Evolutionary conservation across 495 filamentous ascomycete genomes (phyloP), one percentile per base, ranked within the genome.

Genomic region (Aspergillus affinis): DNA sequence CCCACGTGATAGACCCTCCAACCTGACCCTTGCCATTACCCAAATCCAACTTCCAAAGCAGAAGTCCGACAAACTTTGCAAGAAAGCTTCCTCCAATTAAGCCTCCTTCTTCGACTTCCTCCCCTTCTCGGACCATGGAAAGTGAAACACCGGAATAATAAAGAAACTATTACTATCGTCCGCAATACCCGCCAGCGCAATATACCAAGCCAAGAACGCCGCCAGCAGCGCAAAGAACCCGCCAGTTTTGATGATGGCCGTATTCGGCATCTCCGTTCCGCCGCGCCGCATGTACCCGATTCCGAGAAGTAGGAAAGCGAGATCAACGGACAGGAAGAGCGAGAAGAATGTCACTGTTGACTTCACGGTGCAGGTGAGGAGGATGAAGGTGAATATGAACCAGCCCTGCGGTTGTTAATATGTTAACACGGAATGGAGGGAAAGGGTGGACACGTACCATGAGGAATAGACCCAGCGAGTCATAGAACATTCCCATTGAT

Each of bases 321-420:
- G 61, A 71, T 95, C 93, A 47, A 96, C 88, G 32, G 83, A 82
- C 75, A 96, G 85, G 82, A 97, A 96, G 21, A 97, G 86, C 46
- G 83, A 66, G 83, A 92, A 96, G 86, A 97, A 97, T 61, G 90
- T 90, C 59, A 96, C 83, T 57, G 91, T 96, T 2, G 92, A 96
- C 61, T 90, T 88, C 48, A 96, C 78, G 4, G 93, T 96, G 82
- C 87, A 91, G 59, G 94, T 61, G 29, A 92, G 78, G 30, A 95
- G 77, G 27, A 97, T 71, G 64, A 82, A 83, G 57, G 93, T 97
- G 82, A 96, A 97, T 75, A 77, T 93, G 78, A 95, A 95, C 93
- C 93, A 97, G 70, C 84, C 86, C 83, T 85, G 58, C 1, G 36
- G 15, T 30, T n/a, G 15, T 52, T n/a, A 23, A 29, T 41, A 12